These are phyloP conservation scores for Adansonia grandidieri DNA, from an alignment of 441 rosid species.

Conservation along the genomic window DNA sequence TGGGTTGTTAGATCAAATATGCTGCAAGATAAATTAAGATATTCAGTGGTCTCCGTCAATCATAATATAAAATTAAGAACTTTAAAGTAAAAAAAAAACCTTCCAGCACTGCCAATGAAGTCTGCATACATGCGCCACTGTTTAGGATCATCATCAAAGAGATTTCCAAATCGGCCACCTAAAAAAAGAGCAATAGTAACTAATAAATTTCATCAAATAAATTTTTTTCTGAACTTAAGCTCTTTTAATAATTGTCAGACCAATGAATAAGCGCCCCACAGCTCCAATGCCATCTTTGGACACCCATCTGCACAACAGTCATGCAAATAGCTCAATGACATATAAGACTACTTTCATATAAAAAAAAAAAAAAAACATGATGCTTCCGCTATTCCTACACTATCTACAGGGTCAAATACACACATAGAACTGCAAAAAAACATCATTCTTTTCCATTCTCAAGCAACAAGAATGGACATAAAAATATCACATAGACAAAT, in stretches of 20 bases:
- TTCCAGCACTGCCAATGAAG: constrained; percentile 97
- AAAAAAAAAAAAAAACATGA: not conserved
- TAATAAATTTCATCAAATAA: constrained; percentile 26
- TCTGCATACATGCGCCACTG: constrained; percentile 99
- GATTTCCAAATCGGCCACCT: constrained; percentile 94
- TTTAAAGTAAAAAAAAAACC: constrained; percentile 47
- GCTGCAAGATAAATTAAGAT: constrained; percentile 50
- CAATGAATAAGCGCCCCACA: constrained; percentile 89
- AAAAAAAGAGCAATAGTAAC: constrained; percentile 36
- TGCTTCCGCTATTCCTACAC: constrained; percentile 9
- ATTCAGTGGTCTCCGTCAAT: constrained; percentile 20
- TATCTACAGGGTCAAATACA: not conserved
- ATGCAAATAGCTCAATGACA: constrained; percentile 32
- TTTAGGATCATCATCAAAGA: constrained; percentile 96
- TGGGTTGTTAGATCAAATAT: constrained; percentile 90
- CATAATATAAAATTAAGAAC: constrained; percentile 28
- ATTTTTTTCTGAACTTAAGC: constrained; percentile 23
- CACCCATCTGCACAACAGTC: constrained; percentile 78
- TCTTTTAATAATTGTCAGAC: constrained; percentile 48
- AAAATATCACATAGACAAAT: not conserved
- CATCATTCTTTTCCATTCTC: not conserved
- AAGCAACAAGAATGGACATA: not conserved
- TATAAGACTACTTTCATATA: constrained; percentile 23
- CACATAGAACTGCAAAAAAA: not conserved
- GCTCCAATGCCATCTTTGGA: constrained; percentile 99